Evolutionary conservation across 345 rosid species (phyloP).

Genomic region (Eucalyptus brandiana): DNA sequence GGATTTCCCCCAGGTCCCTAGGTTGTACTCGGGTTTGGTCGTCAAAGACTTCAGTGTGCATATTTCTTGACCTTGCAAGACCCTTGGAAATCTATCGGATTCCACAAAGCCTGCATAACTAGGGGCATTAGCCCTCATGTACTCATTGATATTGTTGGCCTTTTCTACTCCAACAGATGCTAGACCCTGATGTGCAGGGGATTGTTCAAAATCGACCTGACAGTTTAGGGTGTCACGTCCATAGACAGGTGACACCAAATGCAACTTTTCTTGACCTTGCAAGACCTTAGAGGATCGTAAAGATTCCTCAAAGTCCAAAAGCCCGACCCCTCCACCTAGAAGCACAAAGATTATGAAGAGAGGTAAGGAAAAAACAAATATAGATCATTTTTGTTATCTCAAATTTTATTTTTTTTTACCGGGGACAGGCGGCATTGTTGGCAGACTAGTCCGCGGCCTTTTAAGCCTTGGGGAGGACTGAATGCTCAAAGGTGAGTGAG

Average conservation of each 20-base stretch:
- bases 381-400: background rate
- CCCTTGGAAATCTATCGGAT: conserved; percentile 60
- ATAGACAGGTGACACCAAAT: conserved; percentile 58
- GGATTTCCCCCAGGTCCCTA: conserved; percentile 42
- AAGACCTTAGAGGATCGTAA: conserved; percentile 96
- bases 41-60: conserved; percentile 50
- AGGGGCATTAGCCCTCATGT: conserved; percentile 16
- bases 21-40: conserved; percentile 37
- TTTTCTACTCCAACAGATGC: conserved; percentile 25
- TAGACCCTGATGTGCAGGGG: conserved; percentile 35
- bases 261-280: conserved; percentile 99
- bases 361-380: background rate
- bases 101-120: conserved; percentile 48
- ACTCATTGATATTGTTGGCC: conserved; percentile 17
- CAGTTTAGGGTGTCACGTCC: conserved; percentile 48
- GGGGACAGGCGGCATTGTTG: conserved; percentile 25
- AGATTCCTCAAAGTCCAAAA: conserved; percentile 84
- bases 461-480: conserved; percentile 79
- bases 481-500: conserved; percentile 57
- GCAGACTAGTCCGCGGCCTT: conserved; percentile 60
- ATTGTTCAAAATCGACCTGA: conserved; percentile 52
- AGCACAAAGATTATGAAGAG: background rate
- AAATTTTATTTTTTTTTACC: conserved; percentile 12
- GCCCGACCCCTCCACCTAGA: conserved; percentile 38
- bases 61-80: conserved; percentile 99